Evolutionary conservation across 495 filamentous ascomycete species (phyloP).

Genomic region (Penicillium manginii): DNA sequence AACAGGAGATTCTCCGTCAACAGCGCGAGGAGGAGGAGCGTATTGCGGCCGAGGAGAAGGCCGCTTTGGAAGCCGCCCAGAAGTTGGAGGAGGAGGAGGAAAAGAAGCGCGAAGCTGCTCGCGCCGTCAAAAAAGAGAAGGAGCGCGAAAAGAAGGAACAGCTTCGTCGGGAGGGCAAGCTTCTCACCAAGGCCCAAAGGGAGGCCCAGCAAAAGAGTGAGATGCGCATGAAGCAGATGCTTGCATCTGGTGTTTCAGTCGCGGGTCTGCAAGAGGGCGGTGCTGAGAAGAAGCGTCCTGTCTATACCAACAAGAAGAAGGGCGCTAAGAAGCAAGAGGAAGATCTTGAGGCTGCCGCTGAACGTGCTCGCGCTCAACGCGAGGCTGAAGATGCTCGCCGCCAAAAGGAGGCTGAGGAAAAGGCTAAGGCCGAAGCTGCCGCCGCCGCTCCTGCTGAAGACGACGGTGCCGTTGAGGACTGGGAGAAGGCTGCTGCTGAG

Average conservation of each 20-base stretch:
- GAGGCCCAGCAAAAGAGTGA: conserved; percentile 84
- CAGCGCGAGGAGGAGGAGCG: conserved; percentile 77
- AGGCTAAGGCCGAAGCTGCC: conserved; percentile 61
- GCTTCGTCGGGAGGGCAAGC: conserved; percentile 93
- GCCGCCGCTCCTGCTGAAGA: conserved; percentile 60
- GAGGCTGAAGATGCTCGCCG: conserved; percentile 74
- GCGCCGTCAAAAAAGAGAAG: conserved; percentile 85
- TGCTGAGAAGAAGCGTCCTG: conserved; percentile 75
- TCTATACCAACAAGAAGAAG: conserved; percentile 78
- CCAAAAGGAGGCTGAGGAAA: conserved; percentile 66
- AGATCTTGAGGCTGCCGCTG: conserved; percentile 64
- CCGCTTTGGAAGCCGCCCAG: conserved; percentile 70
- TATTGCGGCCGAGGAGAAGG: conserved; percentile 71
- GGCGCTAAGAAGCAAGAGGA: conserved; percentile 74
- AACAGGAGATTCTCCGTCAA: conserved; percentile 80
- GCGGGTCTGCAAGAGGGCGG: conserved; percentile 67
- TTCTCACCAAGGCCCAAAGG: conserved; percentile 90
- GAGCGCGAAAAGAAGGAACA: conserved; percentile 96
- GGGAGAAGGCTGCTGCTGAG: conserved; percentile 85
- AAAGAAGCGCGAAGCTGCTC: conserved; percentile 72
- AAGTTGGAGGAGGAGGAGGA: conserved; percentile 73
- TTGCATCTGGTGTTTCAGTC: conserved; percentile 82
- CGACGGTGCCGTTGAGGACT: conserved; percentile 74
- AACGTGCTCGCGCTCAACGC: conserved; percentile 61
- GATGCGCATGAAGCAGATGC: conserved; percentile 90